A percentile compares a stretch with the other conserved stretches of the same genome.
Conservation (phyloP, 805 yeast species). For the Cyberlindnera nakhonratchasimensis region DNA sequence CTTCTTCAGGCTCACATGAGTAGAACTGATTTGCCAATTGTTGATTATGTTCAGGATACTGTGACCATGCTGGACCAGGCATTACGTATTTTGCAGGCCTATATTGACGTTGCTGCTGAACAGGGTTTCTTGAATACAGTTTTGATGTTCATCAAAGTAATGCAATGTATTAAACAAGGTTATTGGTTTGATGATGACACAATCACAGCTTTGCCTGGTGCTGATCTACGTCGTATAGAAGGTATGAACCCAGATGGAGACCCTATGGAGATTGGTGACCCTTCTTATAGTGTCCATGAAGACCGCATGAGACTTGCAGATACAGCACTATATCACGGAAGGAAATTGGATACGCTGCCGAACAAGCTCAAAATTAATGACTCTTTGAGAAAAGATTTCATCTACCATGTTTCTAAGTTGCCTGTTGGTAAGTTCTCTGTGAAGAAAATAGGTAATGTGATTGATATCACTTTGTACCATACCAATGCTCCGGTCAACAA, state of each 20-base stretch:
- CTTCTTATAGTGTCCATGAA: background rate
- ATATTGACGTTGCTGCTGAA: slow-evolving; percentile 85
- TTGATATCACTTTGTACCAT: slow-evolving; percentile 51
- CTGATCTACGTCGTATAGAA: slow-evolving; percentile 20
- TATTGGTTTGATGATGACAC: slow-evolving; percentile 82
- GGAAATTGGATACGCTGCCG: slow-evolving; percentile 31
- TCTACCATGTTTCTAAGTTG: slow-evolving; percentile 48
- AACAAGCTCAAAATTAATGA: slow-evolving; percentile 38
- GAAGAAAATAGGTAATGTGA: slow-evolving; percentile 34
- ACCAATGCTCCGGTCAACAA: slow-evolving; percentile 41
- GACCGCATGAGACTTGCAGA: slow-evolving; percentile 12
- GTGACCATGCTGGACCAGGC: slow-evolving; percentile 91
- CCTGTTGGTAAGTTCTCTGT: slow-evolving; percentile 55
- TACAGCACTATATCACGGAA: slow-evolving; percentile 33
- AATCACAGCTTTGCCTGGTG: slow-evolving; percentile 35
- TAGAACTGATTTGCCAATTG: slow-evolving; percentile 82
- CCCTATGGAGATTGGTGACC: slow-evolving; percentile 5
- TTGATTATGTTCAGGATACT: slow-evolving; percentile 93
- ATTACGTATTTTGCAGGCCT: slow-evolving; percentile 89
- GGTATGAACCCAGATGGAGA: slow-evolving; percentile 22
- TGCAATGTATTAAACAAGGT: slow-evolving; percentile 88
- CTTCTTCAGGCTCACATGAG: slow-evolving; percentile 89
- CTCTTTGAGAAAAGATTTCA: slow-evolving; percentile 46
- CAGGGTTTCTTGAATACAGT: slow-evolving; percentile 67
- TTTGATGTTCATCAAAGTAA: slow-evolving; percentile 55